Evolutionary conservation across 2,329 filamentous ascomycete genomes (phyloP).

Genomic region (Pezicula radicicola): DNA sequence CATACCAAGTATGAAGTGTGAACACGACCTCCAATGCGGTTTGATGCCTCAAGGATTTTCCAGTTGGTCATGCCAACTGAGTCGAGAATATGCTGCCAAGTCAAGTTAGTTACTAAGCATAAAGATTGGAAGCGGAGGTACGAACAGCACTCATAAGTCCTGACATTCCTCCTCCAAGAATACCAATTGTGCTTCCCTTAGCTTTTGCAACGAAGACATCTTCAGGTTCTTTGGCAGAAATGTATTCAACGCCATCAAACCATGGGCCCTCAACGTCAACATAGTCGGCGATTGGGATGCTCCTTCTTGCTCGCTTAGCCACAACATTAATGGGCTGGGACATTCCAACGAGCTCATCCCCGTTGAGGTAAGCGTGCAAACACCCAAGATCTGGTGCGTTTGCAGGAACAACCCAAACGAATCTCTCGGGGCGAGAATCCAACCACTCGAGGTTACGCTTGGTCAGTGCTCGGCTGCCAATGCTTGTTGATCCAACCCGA

Average conservation of each 20-base stretch:
- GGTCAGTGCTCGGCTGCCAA: conserved; percentile 39
- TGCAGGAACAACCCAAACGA: conserved; percentile 31
- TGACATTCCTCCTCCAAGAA: conserved; percentile 64
- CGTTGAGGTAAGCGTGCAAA: conserved; percentile 21
- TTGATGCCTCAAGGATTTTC: conserved; percentile 57
- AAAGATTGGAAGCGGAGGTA: background rate
- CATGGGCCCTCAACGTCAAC: conserved; percentile 46
- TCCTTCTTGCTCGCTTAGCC: background rate
- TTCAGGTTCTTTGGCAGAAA: conserved; percentile 51
- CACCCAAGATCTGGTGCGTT: conserved; percentile 27
- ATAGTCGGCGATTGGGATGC: conserved; percentile 1
- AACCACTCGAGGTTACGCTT: conserved; percentile 42
- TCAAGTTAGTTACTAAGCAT: background rate
- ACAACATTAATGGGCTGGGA: background rate
- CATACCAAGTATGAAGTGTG: conserved; percentile 55
- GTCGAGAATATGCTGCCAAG: conserved; percentile 36
- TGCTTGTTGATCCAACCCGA: conserved; percentile 16
- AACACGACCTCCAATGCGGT: conserved; percentile 61
- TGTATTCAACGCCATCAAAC: conserved; percentile 62
- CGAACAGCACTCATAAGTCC: conserved; percentile 51
- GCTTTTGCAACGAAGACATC: conserved; percentile 48
- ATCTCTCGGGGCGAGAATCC: conserved; percentile 31
- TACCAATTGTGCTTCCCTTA: conserved; percentile 58
- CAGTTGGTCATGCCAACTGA: conserved; percentile 48
- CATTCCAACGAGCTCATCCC: background rate